Evolutionary conservation across 2,329 filamentous ascomycete genomes (phyloP), one percentile per base, ranked within the genome.

Genomic region (Penicillium polonicum): DNA sequence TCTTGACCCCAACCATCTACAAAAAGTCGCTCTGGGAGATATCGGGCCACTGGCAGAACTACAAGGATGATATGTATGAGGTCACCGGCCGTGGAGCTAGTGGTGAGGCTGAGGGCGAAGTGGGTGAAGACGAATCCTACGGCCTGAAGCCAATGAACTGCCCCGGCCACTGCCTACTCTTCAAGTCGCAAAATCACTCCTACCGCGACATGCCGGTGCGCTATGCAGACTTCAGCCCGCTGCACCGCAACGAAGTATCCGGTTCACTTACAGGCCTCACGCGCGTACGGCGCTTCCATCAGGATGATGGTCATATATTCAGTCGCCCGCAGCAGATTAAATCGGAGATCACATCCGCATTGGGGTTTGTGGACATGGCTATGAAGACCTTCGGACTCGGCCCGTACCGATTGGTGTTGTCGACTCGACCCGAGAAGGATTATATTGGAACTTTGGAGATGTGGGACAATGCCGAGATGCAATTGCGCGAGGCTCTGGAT

Each of bases 101-200:
- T 23, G 78, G 77, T 4, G 70, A 77, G 45, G 77, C 61, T 35
- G 75, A 75, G 6, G 73, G 72, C 2, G 80, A 84, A 59, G 62
- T 73, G 8, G 81, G 79, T 21, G 84, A 87, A 60, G 85, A 89
- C 60, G 86, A 88, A 62, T 88, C 90, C 61, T 95, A 90, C 74
- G 90, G 90, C 19, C 78, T 96, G 65, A 96, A 96, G 74, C 91
- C 91, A 15, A 96, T 96, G 91, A 96, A 96, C 71, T 96, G 91
- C 71, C 91, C 91, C 0, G 91, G 91, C 3, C 91, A 96, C 74
- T 95, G 91, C 71, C 79, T 96, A 62, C 84, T 96, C 60, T 96
- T 95, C 72, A 87, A 84, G 59, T 88, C 88, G 46, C 84, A 88
- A 63, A 82, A 83, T 57, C 85, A 87, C 60, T 91, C 88, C 65